A percentile compares a stretch with the other conserved stretches of the same genome.
Conservation (phyloP, 129 eudicot species). For the Erigeron canadensis region DNA sequence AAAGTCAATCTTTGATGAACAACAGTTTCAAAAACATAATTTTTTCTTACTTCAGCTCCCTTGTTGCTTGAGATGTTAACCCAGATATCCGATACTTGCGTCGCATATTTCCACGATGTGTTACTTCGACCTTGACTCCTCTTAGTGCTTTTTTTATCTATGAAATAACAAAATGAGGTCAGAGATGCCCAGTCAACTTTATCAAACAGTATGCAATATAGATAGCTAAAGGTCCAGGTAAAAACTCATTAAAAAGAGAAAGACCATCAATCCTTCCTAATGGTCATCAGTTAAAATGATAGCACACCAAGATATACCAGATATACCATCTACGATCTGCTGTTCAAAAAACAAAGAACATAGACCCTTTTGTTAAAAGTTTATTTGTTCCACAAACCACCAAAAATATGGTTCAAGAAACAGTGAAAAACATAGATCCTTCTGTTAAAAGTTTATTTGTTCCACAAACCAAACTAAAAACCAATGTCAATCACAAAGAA, state of each 20-base stretch:
- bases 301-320: no score
- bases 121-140: conserved; percentile 96
- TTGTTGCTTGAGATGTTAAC: conserved; percentile 81
- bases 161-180: not conserved
- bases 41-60: conserved; percentile 77
- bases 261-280: not conserved
- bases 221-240: no score
- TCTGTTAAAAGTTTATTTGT: not conserved
- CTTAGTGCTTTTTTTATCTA: conserved; percentile 87
- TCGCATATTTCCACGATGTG: conserved; percentile 83
- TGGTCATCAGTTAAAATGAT: not conserved
- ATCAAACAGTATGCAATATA: no score
- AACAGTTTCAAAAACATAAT: not conserved
- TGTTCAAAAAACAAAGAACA: no score
- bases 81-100: conserved; percentile 87
- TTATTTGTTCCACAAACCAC: not conserved
- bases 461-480: not conserved
- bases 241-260: not conserved
- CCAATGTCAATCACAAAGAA: not conserved
- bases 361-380: not conserved
- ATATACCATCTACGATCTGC: no score
- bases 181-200: not conserved
- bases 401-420: no score
- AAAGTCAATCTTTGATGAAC: not conserved
- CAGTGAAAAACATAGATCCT: no score